Base-by-base conservation (phyloP, 2,329 filamentous ascomycete genomes). In the Lachnellula suecica region DNA sequence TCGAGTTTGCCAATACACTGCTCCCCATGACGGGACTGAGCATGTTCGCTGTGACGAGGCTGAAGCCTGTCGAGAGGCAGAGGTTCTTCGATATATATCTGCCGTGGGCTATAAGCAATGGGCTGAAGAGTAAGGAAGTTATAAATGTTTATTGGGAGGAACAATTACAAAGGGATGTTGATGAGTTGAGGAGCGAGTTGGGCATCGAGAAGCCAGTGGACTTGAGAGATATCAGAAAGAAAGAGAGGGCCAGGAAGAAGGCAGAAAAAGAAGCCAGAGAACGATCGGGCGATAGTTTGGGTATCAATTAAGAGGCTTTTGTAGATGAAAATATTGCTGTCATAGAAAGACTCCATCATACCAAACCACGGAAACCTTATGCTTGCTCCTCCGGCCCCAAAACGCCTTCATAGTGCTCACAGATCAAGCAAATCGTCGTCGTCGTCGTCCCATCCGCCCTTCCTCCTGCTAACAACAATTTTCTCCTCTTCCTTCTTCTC, bases 141-240 rank as follows among this genome's bases (percentile, higher is more conserved):
- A 92, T 99, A 60, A 97, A 97, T 70, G 86, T 99, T 1, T 99
- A 96, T 68, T 99, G 94, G 94, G 94, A 99, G 72, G 91, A 97
- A 75, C 82, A 93, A 73, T 72, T 99, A 60, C 87, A 92, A 73
- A 89, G 84, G 52, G 87, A 96, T 70, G 89, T 96, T 23, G 79
- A 83, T 47, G 88, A 86, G 59, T 67, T 99, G 68, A 81, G 94
- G 59, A 70, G 66, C 4, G 80, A 91, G 67, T 68, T 99, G 63
- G 86, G 89, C 2, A 91, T 99, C 49, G 91, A 97, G 75, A 84
- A 83, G 67, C 94, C 94, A 31, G 90, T 92, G 7, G 91, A 97
- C 71, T 73, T 97, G 71, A 81, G 93, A 63, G 80, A 82, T 23
- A 89, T 93, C 44, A 79, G 94, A 61, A 87, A 81, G 72, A 76